These are phyloP conservation scores for Verticillium zaregamsianum DNA, from an alignment of 2,329 filamentous ascomycete species.

Conservation along the genomic window DNA sequence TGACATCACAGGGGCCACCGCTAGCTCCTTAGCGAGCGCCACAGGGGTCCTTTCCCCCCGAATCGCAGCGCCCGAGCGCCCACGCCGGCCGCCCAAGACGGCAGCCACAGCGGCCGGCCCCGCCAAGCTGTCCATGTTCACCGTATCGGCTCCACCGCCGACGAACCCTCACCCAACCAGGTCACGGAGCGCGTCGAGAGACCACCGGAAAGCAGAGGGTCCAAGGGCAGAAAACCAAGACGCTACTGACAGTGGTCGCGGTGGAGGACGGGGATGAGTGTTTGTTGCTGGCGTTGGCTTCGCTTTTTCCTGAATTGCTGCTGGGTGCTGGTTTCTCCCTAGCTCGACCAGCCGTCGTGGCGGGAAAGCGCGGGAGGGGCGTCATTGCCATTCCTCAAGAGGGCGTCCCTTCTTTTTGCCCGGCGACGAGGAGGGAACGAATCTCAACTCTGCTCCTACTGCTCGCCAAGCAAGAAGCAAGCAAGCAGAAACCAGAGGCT, in stretches of 20 bases:
- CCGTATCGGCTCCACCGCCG: neutral
- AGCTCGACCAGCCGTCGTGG: neutral
- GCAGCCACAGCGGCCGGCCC: neutral
- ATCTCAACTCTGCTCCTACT: neutral
- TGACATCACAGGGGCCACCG: neutral
- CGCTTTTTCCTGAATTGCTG: neutral
- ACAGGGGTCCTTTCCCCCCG: neutral
- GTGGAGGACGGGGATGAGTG: neutral
- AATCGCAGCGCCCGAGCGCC: neutral
- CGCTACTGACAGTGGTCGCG: neutral
- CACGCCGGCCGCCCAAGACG: neutral
- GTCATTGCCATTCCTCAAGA: neutral
- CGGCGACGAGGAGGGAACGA: neutral
- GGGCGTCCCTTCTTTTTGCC: neutral
- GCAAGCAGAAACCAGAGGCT: neutral
- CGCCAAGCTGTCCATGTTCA: neutral
- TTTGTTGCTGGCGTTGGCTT: neutral
- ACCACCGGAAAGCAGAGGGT: neutral
- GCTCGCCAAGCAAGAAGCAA: neutral
- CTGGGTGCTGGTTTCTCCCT: neutral
- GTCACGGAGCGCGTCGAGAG: neutral
- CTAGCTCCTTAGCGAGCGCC: neutral
- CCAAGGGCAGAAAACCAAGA: neutral
- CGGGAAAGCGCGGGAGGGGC: neutral
- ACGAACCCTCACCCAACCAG: neutral